These are phyloP conservation scores for Immersiella caudata DNA, from an alignment of 495 filamentous ascomycete genomes.

Conservation along the genomic window DNA sequence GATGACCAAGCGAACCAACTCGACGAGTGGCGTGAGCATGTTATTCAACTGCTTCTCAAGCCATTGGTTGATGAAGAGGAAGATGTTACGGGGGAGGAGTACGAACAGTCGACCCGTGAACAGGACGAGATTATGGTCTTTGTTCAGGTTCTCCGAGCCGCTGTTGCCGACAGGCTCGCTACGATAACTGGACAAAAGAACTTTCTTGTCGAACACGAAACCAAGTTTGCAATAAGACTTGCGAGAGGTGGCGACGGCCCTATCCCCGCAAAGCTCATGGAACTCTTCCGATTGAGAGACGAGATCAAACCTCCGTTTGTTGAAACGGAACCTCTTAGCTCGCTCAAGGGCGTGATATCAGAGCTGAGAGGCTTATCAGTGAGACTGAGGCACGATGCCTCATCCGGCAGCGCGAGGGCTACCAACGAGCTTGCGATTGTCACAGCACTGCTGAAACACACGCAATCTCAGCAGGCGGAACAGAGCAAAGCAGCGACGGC, in stretches of 20 bases:
- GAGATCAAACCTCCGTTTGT: slow-evolving; percentile 58
- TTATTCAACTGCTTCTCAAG: slow-evolving; percentile 68
- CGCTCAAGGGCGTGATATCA: slow-evolving; percentile 68
- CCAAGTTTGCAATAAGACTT: slow-evolving; percentile 56
- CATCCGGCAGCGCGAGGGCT: slow-evolving; percentile 64
- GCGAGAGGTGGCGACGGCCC: slow-evolving; percentile 68
- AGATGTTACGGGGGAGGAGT: slow-evolving; percentile 84
- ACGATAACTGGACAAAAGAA: slow-evolving; percentile 75
- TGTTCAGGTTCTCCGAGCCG: slow-evolving; percentile 71
- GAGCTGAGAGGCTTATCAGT: slow-evolving; percentile 66
- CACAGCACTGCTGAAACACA: slow-evolving; percentile 52
- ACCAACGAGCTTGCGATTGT: slow-evolving; percentile 65
- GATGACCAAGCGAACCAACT: slow-evolving; percentile 71
- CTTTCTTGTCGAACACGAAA: slow-evolving; percentile 77
- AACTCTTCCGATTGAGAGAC: slow-evolving; percentile 60
- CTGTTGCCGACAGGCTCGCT: slow-evolving; percentile 77
- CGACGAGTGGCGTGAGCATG: slow-evolving; percentile 70
- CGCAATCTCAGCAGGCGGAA: slow-evolving; percentile 62
- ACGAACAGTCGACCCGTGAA: slow-evolving; percentile 79
- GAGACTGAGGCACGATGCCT: slow-evolving; percentile 62
- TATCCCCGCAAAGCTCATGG: slow-evolving; percentile 67
- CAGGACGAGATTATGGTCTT: slow-evolving; percentile 86
- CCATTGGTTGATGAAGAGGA: slow-evolving; percentile 82
- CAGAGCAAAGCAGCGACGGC: slow-evolving; percentile 64
- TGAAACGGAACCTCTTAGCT: slow-evolving; percentile 49